A percentile compares a stretch with the other conserved stretches of the same genome.
phyloP scores from a whole-genome alignment of 495 filamentous ascomycete genomes.

The Penicillium verhagenii region DNA sequence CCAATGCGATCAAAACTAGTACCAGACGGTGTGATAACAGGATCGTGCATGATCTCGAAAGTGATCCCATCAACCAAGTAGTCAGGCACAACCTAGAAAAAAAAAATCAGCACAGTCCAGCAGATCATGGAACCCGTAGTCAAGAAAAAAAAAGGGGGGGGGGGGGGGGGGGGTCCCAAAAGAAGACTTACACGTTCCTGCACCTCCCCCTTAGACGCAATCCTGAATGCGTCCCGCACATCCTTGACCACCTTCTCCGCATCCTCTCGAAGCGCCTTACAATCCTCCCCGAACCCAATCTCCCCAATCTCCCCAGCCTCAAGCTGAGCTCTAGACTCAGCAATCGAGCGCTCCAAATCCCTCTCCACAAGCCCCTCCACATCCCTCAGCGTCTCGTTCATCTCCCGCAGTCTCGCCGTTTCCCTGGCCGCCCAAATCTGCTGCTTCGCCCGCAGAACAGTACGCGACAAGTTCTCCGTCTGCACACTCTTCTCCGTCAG shows the following conservation, averaged over 20 bases:
- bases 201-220: constrained; percentile 59
- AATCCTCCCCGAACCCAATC: constrained; percentile 44
- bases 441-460: constrained; percentile 78
- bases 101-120: constrained; percentile 10
- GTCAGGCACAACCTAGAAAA: constrained; percentile 73
- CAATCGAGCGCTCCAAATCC: constrained; percentile 57
- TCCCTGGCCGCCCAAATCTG: constrained; percentile 51
- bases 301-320: constrained; percentile 47
- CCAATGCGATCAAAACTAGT: constrained; percentile 86
- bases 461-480: constrained; percentile 60
- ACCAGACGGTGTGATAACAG: constrained; percentile 82
- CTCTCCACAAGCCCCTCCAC: constrained; percentile 49
- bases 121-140: too few relatives aligned
- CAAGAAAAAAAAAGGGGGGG: too few relatives aligned
- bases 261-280: constrained; percentile 43
- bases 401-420: constrained; percentile 44
- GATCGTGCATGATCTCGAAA: constrained; percentile 91
- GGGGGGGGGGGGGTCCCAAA: too few relatives aligned
- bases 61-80: constrained; percentile 87
- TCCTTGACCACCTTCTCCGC: constrained; percentile 52
- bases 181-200: constrained; percentile 58
- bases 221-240: constrained; percentile 41
- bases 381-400: constrained; percentile 45
- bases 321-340: constrained; percentile 40
- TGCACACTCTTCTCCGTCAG: constrained; percentile 56